These are phyloP conservation scores for Pleurotus tuoliensis DNA, from an alignment of 768 basidiomycete genomes.

Conservation along the genomic window DNA sequence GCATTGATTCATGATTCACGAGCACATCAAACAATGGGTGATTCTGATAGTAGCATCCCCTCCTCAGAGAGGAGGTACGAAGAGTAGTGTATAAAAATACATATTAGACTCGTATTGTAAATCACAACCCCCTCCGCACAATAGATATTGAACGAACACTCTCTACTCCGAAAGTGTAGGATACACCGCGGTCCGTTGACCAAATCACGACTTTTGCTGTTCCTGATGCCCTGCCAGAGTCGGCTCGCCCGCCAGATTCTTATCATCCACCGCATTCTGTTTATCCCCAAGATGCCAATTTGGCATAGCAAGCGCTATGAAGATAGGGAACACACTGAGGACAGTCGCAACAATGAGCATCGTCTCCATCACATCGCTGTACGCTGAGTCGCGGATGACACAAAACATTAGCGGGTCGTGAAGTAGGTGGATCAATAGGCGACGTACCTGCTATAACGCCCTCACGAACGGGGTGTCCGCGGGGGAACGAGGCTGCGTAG, in stretches of 20 bases:
- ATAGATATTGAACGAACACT: too few relatives aligned
- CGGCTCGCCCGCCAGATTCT: slow-evolving; percentile 25
- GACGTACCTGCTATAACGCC: slow-evolving; percentile 56
- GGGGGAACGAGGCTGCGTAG: slow-evolving; percentile 41
- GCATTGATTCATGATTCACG: too few relatives aligned
- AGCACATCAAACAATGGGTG: too few relatives aligned
- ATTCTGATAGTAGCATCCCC: too few relatives aligned
- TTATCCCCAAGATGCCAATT: slow-evolving; percentile 65
- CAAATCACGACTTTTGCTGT: not conserved
- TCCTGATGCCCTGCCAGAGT: slow-evolving; percentile 8
- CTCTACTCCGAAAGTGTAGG: too few relatives aligned
- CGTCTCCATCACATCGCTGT: slow-evolving; percentile 52
- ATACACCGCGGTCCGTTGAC: too few relatives aligned
- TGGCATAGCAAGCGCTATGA: slow-evolving; percentile 56
- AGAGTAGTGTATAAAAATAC: too few relatives aligned
- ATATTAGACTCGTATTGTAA: too few relatives aligned
- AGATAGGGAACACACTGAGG: slow-evolving; percentile 53
- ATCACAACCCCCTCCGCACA: too few relatives aligned
- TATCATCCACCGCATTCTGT: slow-evolving; percentile 68
- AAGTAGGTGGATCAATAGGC: not conserved
- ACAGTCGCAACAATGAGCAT: slow-evolving; percentile 52
- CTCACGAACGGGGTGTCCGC: slow-evolving; percentile 55
- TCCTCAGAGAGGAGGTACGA: too few relatives aligned
- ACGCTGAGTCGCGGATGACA: slow-evolving; percentile 27
- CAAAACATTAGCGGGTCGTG: not conserved